Base-by-base conservation (phyloP, 129 eudicot genomes). In the Arctium lappa region DNA sequence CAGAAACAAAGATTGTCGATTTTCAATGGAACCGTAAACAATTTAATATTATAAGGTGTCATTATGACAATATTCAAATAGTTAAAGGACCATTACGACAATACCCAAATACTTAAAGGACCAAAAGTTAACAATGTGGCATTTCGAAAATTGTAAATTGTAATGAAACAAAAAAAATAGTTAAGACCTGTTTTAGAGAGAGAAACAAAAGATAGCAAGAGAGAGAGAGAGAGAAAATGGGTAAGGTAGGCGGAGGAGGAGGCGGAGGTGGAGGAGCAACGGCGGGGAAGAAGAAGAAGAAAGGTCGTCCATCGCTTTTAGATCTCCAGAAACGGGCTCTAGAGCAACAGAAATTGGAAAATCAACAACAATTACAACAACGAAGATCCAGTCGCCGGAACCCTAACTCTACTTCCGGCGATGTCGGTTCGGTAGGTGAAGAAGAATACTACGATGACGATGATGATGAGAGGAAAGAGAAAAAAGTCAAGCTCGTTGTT, bases 331-430 rank as follows among this genome's bases (percentile, higher is more conserved):
- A 86, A 76, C 93, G 97, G 6, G 78, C 85, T 29, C 60, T 85
- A 48, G 80, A 81, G 30, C 83, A 85, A 76, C 89, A 89, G 18
- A 88, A 84, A 79, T 9, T 22, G 18, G 71, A 84, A 73, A 72
- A 69, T 77, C 82, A 83, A 38, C 31, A 75, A 27, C 86, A 77
- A 44, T 80, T 81, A 62, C 85, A 82, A 63, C 29, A 63, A 11
- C 91, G 91, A 73, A 91, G 94, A 92, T 92, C 98, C 87, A 83
- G 88, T 73, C 94, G 97, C 75, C 98, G 97, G 81, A 92, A 91
- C 94, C 92, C 92, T 87, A 85, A 56, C 77, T 50, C 79, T 16
- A 50, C 72, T 29, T 81, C 89, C 78, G 82, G 85, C 5, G 72
- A 79, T 73, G 66, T 89, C 44, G 92, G 79, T 32, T 83, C 75